Percentiles rank a stretch among this genome's conserved stretches.
These are phyloP conservation scores for Ilex asprella DNA, from an alignment of 257 asterid genomes.

Conservation along the genomic window DNA sequence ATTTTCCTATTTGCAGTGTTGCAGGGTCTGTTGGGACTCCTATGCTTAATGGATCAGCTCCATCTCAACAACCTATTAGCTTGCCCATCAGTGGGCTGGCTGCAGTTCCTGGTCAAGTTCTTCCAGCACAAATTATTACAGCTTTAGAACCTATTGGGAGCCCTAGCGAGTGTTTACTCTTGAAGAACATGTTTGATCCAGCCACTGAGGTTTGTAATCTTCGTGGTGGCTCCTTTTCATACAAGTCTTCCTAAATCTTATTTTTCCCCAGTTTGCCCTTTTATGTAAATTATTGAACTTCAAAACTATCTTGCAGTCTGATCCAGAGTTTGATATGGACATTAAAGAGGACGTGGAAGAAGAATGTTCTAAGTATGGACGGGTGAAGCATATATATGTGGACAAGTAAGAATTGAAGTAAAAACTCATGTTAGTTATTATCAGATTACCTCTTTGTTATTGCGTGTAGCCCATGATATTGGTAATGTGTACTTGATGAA, in stretches of 20 bases:
- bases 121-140: slow-evolving; percentile 48
- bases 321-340: slow-evolving; percentile 90
- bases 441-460: too few relatives aligned
- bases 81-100: slow-evolving; percentile 60
- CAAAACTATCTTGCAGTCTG: slow-evolving; percentile 44
- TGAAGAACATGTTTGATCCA: slow-evolving; percentile 98
- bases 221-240: not conserved
- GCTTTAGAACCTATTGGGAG: slow-evolving; percentile 83
- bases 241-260: not conserved
- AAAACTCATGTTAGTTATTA: too few relatives aligned
- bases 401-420: slow-evolving; percentile 57
- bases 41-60: slow-evolving; percentile 57
- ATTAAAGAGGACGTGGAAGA: slow-evolving; percentile 84
- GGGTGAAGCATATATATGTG: slow-evolving; percentile 78
- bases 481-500: too few relatives aligned
- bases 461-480: too few relatives aligned
- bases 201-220: slow-evolving; percentile 60
- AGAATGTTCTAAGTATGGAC: slow-evolving; percentile 91
- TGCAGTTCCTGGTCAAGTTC: slow-evolving; percentile 34
- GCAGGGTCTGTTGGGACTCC: slow-evolving; percentile 70
- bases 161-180: slow-evolving; percentile 87
- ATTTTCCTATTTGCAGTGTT: slow-evolving; percentile 29
- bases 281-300: too few relatives aligned
- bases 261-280: too few relatives aligned
- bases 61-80: slow-evolving; percentile 49